Evolutionary conservation across 768 basidiomycete genomes (phyloP).

Genomic region (Termitomyces sp.): DNA sequence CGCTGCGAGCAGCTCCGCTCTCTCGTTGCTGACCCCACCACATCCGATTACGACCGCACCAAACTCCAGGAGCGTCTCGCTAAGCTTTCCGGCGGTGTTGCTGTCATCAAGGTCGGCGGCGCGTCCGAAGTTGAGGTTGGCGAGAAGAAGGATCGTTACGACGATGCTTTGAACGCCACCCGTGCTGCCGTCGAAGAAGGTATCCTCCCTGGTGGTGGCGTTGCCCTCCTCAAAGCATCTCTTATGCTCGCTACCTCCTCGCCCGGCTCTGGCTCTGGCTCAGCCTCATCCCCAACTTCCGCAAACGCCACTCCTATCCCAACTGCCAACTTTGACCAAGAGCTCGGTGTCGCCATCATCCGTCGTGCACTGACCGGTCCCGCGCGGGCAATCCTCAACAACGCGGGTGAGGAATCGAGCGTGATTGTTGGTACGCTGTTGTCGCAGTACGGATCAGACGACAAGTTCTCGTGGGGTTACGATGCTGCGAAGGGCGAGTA

Average conservation of each 20-base stretch:
- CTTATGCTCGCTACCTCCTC: slow-evolving; percentile 58
- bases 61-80: slow-evolving; percentile 97
- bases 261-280: slow-evolving; percentile 39
- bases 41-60: slow-evolving; percentile 88
- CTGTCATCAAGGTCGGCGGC: slow-evolving; percentile 97
- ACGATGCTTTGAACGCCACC: slow-evolving; percentile 96
- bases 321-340: slow-evolving; percentile 93
- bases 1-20: slow-evolving; percentile 95
- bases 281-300: slow-evolving; percentile 43
- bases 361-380: slow-evolving; percentile 80
- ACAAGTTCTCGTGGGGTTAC: slow-evolving; percentile 85
- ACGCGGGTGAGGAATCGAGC: slow-evolving; percentile 90
- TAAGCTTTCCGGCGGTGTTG: slow-evolving; percentile 93
- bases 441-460: slow-evolving; percentile 56
- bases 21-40: slow-evolving; percentile 74
- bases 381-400: slow-evolving; percentile 81
- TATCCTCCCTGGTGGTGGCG: slow-evolving; percentile 95
- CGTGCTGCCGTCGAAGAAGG: slow-evolving; percentile 98
- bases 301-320: slow-evolving; percentile 62
- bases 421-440: slow-evolving; percentile 90
- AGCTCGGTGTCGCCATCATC: slow-evolving; percentile 92
- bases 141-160: slow-evolving; percentile 99
- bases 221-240: slow-evolving; percentile 84
- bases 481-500: slow-evolving; percentile 91
- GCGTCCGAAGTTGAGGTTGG: slow-evolving; percentile 92